These are phyloP conservation scores for Fusarium setosum DNA, from an alignment of 2,329 filamentous ascomycete species.

Conservation along the genomic window DNA sequence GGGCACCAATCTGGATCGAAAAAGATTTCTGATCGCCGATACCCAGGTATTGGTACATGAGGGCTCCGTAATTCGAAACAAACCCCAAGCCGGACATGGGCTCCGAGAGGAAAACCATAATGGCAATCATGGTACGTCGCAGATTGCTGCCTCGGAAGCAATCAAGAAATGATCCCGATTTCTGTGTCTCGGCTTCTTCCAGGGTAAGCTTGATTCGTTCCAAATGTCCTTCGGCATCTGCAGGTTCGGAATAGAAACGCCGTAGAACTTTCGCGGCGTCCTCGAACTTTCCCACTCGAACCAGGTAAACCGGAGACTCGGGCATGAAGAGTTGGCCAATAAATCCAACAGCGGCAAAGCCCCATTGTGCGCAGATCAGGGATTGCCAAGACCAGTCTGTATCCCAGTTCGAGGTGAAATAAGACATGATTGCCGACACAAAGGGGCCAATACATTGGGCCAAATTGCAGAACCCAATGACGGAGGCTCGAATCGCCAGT, in stretches of 20 bases:
- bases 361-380: conserved; percentile 54
- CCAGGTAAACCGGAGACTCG: conserved; percentile 61
- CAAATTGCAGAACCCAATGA: conserved; percentile 52
- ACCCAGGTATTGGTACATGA: conserved; percentile 47
- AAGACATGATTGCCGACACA: conserved; percentile 50
- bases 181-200: conserved; percentile 50
- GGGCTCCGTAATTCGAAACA: conserved; percentile 54
- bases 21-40: conserved; percentile 43
- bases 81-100: conserved; percentile 58
- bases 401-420: conserved; percentile 50
- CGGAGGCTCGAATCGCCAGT: conserved; percentile 49
- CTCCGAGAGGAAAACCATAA: conserved; percentile 56
- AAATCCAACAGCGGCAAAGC: conserved; percentile 50
- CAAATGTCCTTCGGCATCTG: conserved; percentile 52
- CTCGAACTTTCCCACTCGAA: conserved; percentile 53
- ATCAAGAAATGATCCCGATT: conserved; percentile 51
- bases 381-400: conserved; percentile 56
- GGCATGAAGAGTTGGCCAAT: conserved; percentile 54
- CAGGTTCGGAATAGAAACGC: conserved; percentile 53
- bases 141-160: conserved; percentile 58
- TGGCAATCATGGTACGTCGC: conserved; percentile 54
- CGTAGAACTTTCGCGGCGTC: conserved; percentile 59
- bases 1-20: conserved; percentile 43
- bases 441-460: conserved; percentile 54
- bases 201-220: conserved; percentile 60